Evolutionary conservation across 2,329 filamentous ascomycete genomes (phyloP), one percentile per base, ranked within the genome.

Genomic region (Penicillium italicum): DNA sequence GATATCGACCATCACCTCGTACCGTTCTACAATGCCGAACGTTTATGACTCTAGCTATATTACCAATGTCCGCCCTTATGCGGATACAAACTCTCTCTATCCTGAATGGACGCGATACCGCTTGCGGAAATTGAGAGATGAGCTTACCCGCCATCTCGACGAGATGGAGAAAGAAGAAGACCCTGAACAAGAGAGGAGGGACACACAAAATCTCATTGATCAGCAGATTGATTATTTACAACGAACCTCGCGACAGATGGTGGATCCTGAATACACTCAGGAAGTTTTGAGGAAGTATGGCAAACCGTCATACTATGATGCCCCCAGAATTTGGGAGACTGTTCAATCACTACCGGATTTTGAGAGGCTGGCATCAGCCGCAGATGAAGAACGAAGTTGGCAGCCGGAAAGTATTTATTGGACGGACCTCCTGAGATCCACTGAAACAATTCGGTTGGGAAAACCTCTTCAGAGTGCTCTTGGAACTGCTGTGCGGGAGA

Each of bases 1-100:
- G 6, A 65, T 69, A 37, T 62, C 62, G 5, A 66, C 62, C 18
- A 62, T 69, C 11, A 69, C 66, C 36, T 66, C 66, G 8, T 69
- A 66, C 34, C 61, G 67, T 3, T 58, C 67, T 5, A 58, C 51
- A 4, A 14, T 60, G 0, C 55, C 57, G 6, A 55, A 55, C 7
- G 30, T 65, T 0, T 62, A 64, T 14, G 66, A 68, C 56, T 58
- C 58, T 24, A 65, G 59, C 38, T 60, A 62, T 42, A 58, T 65
- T 11, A 60, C 59, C n/a, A 65, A 65, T 16, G 56, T 66, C 4
- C 55, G 65, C 14, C 57, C 62, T 3, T 63, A 66, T 33, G 49
- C 60, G 3, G 46, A 65, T 41, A 47, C 59, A 10, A n/a, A 36
- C 3, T 18, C 50, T 2, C 59, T 68, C 2, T 68, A 68, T 43